These are phyloP conservation scores for Pseudohalonectria lignicola DNA, from an alignment of 2,329 filamentous ascomycete species.

Conservation along the genomic window DNA sequence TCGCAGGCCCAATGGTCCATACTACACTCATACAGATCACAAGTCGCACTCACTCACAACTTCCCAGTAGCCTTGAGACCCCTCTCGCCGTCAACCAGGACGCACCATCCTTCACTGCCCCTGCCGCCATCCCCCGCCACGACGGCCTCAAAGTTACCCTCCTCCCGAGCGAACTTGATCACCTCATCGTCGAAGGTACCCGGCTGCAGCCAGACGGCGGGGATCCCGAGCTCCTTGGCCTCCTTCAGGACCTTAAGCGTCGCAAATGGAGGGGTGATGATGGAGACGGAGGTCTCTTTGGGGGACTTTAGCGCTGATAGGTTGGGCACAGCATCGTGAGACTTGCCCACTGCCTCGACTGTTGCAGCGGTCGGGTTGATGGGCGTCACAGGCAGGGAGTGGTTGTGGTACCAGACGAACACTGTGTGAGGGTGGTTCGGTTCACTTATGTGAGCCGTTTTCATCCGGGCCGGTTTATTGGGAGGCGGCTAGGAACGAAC, in stretches of 20 bases:
- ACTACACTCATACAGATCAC: too few species aligned
- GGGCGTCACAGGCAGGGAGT: constrained; percentile 66
- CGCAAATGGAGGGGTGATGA: constrained; percentile 76
- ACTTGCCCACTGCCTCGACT: constrained; percentile 48
- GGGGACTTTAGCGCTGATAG: constrained; percentile 55
- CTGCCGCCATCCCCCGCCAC: constrained; percentile 53
- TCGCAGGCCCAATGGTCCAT: too few species aligned
- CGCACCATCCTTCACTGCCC: constrained; percentile 73
- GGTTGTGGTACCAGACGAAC: constrained; percentile 77
- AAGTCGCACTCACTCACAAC: too few species aligned
- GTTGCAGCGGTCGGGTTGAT: constrained; percentile 64
- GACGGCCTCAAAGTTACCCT: constrained; percentile 56
- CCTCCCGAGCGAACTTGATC: constrained; percentile 53
- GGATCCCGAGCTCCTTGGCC: constrained; percentile 62
- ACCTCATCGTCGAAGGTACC: constrained; percentile 75
- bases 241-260: constrained; percentile 67
- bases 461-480: not conserved
- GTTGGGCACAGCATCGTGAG: constrained; percentile 53
- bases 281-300: constrained; percentile 61
- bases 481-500: not conserved
- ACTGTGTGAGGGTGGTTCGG: constrained; percentile 37
- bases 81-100: constrained; percentile 71
- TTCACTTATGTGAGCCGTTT: not conserved
- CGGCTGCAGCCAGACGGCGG: constrained; percentile 80
- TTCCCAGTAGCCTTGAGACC: constrained; percentile 47